Evolutionary conservation across 1,284 basidiomycete genomes (phyloP).

Genomic region (Mycosarcoma mackinlayi): DNA sequence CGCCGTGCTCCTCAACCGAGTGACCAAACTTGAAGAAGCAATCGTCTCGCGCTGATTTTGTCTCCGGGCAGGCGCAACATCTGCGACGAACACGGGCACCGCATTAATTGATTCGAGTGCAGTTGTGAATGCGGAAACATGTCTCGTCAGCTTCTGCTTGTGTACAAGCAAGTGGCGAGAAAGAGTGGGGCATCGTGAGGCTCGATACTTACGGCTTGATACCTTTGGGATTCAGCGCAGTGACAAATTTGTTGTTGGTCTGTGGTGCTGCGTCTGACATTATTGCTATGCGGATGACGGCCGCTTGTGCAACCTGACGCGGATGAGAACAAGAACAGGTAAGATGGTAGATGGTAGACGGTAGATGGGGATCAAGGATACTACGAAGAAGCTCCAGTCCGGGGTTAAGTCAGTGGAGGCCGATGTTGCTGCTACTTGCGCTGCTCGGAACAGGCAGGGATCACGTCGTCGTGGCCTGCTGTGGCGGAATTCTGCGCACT

Average conservation of each 20-base stretch:
- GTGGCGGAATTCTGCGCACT: conserved; percentile 28
- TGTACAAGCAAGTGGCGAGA: too few species aligned
- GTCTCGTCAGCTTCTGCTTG: too few species aligned
- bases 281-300: conserved; percentile 3
- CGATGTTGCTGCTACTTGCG: neutral
- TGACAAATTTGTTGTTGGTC: conserved; percentile 55
- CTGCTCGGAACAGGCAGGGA: conserved; percentile 11
- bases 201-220: conserved; percentile 84
- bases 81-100: too few species aligned
- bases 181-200: neutral
- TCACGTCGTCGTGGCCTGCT: conserved; percentile 26
- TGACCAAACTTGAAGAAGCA: conserved; percentile 82
- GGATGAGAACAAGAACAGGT: neutral
- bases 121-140: neutral
- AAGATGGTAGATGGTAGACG: neutral
- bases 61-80: conserved; percentile 95
- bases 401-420: neutral
- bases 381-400: neutral
- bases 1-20: conserved; percentile 72
- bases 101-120: too few species aligned
- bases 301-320: neutral
- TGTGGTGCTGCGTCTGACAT: conserved; percentile 41
- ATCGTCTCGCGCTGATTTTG: conserved; percentile 88
- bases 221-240: conserved; percentile 81
- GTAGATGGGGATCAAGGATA: neutral